Base-by-base conservation (phyloP, 306 rosid genomes). In the Abrus precatorius region DNA sequence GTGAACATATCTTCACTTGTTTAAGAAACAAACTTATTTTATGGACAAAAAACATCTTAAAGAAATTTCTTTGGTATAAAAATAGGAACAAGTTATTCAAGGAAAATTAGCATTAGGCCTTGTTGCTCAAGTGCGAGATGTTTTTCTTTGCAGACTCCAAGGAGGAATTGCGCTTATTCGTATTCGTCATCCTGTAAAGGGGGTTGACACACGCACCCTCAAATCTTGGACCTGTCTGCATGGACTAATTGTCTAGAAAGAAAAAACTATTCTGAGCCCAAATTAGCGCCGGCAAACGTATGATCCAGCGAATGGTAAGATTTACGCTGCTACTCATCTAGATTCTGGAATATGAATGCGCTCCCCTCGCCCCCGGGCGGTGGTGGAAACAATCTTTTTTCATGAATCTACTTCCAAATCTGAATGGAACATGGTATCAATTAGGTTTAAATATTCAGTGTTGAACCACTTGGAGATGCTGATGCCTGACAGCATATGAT, bases 381-480 rank as follows among this genome's bases (percentile, higher is more conserved):
- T 20, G 0, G 9, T 10, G n/a, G 43, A 7, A 67, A 9, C 14
- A n/a, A 20, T 41, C 72, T 41, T 64, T 32, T 64, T 41, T 43
- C 8, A 20, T 20, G 72, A 66, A 43, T 66, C 72, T 66, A 66
- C 20, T 36, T 28, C 9, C 20, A 34, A 44, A 43, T 44, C 72
- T 38, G 3, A 67, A 5, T 57, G 56, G 6, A 44, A 59, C 79
- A 4, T 74, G 54, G 54, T 8, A 66, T 43, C 36, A 66, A 10
- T 36, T 13, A 36, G 47, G 29, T 36, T 61, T 13, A 63, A 13
- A 36, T 63, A 34, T 61, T 61, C 12, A 63, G 8, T 62, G 9
- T 5, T 12, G 65, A 30, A 59, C 65, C 65, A 8, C 30, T 60
- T 33, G 69, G 45, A 36, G 30, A 40, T 40, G n/a, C 50, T 14